Base-by-base conservation (phyloP, 2,329 filamentous ascomycete species). In the Chrysosphaeria jannelii region DNA sequence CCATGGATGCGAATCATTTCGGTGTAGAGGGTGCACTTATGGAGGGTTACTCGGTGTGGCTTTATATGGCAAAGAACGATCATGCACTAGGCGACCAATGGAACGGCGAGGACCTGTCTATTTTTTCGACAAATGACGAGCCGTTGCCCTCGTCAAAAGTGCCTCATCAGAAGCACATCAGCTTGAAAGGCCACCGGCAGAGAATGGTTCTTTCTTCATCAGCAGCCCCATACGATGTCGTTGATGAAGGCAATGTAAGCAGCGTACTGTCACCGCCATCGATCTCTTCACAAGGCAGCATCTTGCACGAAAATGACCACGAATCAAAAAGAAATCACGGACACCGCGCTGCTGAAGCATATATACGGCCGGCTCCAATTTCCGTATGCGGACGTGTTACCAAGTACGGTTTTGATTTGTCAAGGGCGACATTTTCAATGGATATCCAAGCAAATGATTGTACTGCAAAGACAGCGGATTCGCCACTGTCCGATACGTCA, bases 41-140 rank as follows among this genome's bases (percentile, higher is more conserved):
- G 27, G 79, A 79, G 31, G 85, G 81, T 0, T 85, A 81, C 37
- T 74, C 78, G 0, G 43, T 91, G 21, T 97, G 85, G 85, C 51
- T 76, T 2, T 97, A 97, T 42, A 64, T 62, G 30, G 57, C 61
- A 11, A 57, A 57, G 55, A 97, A 93, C 39, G 68, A 69, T 30
- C 85, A 97, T 39, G 53, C 68, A 37, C 68, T 74, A 46, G 85
- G 85, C 25, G 85, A 97, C 36, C 64, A 76, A 32, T 97, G 85
- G 85, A 97, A 97, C 34, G 85, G 85, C 22, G 85, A 97, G 42
- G 85, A 97, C 40, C 46, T 97, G 16, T 91, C 79, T 5, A 85
- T 97, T 25, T 70, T 65, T 39, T 91, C 76, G 0, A 35, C 61
- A 5, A 79, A 97, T 38, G 88, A 97, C 41, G 66, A 63, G 25